These are phyloP conservation scores for Sugiyamaella japonica DNA, from an alignment of 1,139 yeast genomes.

Conservation along the genomic window DNA sequence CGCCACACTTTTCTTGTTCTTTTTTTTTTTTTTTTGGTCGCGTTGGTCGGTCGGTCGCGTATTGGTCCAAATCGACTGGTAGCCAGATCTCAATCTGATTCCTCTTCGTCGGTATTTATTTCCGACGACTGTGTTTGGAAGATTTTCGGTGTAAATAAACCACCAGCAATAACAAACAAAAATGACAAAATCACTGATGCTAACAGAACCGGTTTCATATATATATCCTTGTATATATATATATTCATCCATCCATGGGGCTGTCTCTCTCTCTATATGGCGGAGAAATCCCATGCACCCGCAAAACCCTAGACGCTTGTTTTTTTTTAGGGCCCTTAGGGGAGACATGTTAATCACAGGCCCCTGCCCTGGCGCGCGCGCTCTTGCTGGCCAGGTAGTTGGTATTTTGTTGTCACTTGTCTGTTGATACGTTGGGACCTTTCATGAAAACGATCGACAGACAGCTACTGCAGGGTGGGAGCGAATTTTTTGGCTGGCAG, in stretches of 20 bases:
- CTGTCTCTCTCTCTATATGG: constrained; percentile 2
- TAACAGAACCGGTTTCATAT: background rate
- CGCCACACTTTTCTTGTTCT: background rate
- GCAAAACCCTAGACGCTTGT: constrained; percentile 1
- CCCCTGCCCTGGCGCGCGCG: constrained; percentile 1
- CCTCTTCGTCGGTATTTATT: background rate
- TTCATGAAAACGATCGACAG: constrained; percentile 13
- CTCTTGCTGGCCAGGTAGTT: background rate
- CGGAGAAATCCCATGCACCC: constrained; percentile 8
- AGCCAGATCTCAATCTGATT: background rate
- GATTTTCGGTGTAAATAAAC: background rate
- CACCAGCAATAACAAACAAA: constrained; percentile 2
- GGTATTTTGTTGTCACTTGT: background rate
- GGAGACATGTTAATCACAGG: background rate
- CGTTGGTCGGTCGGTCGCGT: constrained; percentile 2
- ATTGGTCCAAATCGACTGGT: background rate
- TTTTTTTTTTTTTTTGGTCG: background rate
- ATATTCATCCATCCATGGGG: constrained; percentile 1
- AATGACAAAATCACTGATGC: constrained; percentile 1
- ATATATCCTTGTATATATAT: background rate
- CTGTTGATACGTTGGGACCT: constrained; percentile 9
- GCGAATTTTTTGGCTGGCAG: constrained; percentile 5
- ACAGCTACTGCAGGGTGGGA: constrained; percentile 9
- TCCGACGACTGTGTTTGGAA: background rate
- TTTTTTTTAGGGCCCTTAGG: no score